A percentile compares a stretch with the other conserved stretches of the same genome.
Evolutionary conservation across 1,284 basidiomycete species (phyloP).

Genomic region (Ganoderma boninense): DNA sequence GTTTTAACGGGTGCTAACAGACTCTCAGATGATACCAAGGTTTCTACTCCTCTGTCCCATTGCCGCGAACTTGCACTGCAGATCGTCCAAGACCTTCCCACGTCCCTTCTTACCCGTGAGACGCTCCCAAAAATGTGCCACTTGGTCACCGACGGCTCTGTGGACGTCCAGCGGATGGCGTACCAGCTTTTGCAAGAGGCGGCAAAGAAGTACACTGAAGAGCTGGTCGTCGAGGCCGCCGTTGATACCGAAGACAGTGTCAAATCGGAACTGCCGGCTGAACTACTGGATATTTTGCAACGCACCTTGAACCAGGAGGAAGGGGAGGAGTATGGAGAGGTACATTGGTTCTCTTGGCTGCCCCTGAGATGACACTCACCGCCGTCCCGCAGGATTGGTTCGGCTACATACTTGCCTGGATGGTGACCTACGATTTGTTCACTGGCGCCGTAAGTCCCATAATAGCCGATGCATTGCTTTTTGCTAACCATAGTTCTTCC

Average conservation of each 20-base stretch:
- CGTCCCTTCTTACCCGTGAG: slow-evolving; percentile 67
- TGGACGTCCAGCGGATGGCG: slow-evolving; percentile 74
- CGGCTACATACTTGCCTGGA: slow-evolving; percentile 88
- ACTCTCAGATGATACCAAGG: slow-evolving; percentile 44
- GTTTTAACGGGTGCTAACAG: neutral
- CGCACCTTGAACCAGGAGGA: slow-evolving; percentile 52
- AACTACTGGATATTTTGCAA: slow-evolving; percentile 74
- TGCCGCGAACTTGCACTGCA: slow-evolving; percentile 75
- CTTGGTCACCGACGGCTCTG: slow-evolving; percentile 71
- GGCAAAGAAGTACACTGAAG: slow-evolving; percentile 74
- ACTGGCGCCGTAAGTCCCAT: slow-evolving; percentile 74
- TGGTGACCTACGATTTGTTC: slow-evolving; percentile 90
- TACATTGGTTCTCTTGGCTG: slow-evolving; percentile 28
- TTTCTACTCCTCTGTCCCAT: slow-evolving; percentile 68
- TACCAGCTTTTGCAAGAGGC: slow-evolving; percentile 73
- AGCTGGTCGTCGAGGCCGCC: slow-evolving; percentile 87
- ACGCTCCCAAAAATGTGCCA: slow-evolving; percentile 79
- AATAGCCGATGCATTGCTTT: neutral
- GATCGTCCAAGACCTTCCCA: slow-evolving; percentile 73
- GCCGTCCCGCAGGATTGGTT: slow-evolving; percentile 52
- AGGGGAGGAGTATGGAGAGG: slow-evolving; percentile 48
- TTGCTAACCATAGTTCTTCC: slow-evolving; percentile 23
- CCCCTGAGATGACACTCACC: neutral
- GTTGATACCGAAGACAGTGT: slow-evolving; percentile 67
- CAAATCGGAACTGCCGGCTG: slow-evolving; percentile 65